Evolutionary conservation across 306 rosid species (phyloP).

Genomic region (Erythrophleum fordii): DNA sequence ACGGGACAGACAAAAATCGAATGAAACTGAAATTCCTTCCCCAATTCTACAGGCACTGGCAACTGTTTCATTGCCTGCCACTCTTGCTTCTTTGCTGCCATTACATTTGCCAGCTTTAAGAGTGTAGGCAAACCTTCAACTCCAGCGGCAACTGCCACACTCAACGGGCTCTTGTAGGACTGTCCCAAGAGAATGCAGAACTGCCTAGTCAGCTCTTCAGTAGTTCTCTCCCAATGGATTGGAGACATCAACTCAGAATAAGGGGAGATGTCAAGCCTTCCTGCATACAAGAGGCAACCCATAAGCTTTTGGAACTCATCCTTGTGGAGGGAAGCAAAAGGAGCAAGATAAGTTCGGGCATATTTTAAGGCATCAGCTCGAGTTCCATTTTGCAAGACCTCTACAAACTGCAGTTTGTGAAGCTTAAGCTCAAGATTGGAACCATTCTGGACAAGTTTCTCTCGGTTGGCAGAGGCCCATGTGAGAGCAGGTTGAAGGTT

Average conservation of each 20-base stretch:
- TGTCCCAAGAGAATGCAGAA: slow-evolving; percentile 76
- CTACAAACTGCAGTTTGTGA: slow-evolving; percentile 72
- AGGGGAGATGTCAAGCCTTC: slow-evolving; percentile 74
- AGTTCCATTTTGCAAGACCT: slow-evolving; percentile 63
- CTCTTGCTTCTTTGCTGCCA: slow-evolving; percentile 87
- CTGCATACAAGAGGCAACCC: slow-evolving; percentile 75
- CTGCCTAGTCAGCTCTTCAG: slow-evolving; percentile 70
- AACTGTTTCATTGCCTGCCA: slow-evolving; percentile 84
- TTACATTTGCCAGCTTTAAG: slow-evolving; percentile 78
- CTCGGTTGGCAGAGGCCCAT: slow-evolving; percentile 66
- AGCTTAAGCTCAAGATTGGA: slow-evolving; percentile 75
- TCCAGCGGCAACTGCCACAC: slow-evolving; percentile 78
- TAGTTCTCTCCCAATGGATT: slow-evolving; percentile 65
- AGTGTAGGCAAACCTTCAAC: slow-evolving; percentile 82
- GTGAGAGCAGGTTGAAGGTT: slow-evolving; percentile 82
- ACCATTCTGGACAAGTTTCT: slow-evolving; percentile 59
- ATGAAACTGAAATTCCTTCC: slow-evolving; percentile 86
- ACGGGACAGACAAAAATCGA: slow-evolving; percentile 91
- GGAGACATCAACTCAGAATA: slow-evolving; percentile 70
- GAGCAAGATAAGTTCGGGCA: slow-evolving; percentile 70
- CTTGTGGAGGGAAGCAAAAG: slow-evolving; percentile 65
- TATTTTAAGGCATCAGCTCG: slow-evolving; percentile 67
- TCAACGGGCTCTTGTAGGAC: slow-evolving; percentile 65
- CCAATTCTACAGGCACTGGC: slow-evolving; percentile 84
- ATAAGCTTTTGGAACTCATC: slow-evolving; percentile 83